A percentile compares a stretch with the other conserved stretches of the same genome.
These are phyloP conservation scores for Diaporthe humulicola DNA, from an alignment of 2,329 filamentous ascomycete species.

Conservation along the genomic window DNA sequence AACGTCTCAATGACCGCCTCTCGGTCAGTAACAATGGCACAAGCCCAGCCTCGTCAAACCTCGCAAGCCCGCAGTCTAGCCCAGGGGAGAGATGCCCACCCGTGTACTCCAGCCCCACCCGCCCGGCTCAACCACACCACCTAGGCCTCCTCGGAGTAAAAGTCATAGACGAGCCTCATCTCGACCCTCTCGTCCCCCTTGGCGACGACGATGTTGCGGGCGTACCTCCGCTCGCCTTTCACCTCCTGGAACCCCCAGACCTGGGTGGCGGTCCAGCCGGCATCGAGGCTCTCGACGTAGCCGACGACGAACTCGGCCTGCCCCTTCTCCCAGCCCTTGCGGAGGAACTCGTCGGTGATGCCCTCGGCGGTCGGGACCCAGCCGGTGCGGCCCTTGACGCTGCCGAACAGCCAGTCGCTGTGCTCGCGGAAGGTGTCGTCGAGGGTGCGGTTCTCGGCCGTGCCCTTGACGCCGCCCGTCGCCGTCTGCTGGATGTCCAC, in stretches of 20 bases:
- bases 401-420: constrained; percentile 84
- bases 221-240: constrained; percentile 65
- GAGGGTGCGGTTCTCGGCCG: constrained; percentile 66
- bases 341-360: constrained; percentile 62
- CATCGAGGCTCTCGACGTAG: constrained; percentile 66
- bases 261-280: constrained; percentile 69
- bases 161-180: constrained; percentile 71
- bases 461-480: constrained; percentile 79
- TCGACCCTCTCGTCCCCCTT: constrained; percentile 63
- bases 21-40: neutral
- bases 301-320: constrained; percentile 71
- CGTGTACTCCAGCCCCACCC: constrained; percentile 29
- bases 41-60: neutral
- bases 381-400: constrained; percentile 71
- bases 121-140: constrained; percentile 30
- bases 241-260: constrained; percentile 72
- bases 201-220: constrained; percentile 65
- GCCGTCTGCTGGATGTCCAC: constrained; percentile 80
- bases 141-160: constrained; percentile 43
- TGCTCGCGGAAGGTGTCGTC: constrained; percentile 72
- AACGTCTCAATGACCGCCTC: too few species aligned
- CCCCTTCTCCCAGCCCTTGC: constrained; percentile 71
- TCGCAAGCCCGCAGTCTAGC: neutral
- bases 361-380: constrained; percentile 59
- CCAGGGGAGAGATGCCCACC: neutral